These are phyloP conservation scores for Populus hybrid DNA, from an alignment of 441 rosid genomes.

Conservation along the genomic window DNA sequence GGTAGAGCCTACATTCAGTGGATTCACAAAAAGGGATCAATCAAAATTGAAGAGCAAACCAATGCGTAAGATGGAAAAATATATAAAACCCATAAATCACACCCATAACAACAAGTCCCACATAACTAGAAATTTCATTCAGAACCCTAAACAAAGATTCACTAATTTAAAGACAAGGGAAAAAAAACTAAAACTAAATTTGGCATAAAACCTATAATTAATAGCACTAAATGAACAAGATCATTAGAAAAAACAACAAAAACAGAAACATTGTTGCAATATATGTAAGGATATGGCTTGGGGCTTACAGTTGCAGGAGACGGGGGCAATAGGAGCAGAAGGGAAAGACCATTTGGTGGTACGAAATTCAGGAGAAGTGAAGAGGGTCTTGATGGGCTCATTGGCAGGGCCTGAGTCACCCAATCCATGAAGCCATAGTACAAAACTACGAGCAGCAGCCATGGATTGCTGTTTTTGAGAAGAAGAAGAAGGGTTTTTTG, in stretches of 20 bases:
- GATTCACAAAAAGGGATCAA: not conserved
- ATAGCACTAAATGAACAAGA: not conserved
- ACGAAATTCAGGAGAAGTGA: slow-evolving; percentile 53
- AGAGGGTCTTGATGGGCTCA: slow-evolving; percentile 70
- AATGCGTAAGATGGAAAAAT: not conserved
- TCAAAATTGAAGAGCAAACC: not conserved
- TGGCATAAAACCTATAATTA: not conserved
- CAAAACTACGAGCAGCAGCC: slow-evolving; percentile 42
- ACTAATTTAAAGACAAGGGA: not conserved
- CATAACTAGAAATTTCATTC: not conserved
- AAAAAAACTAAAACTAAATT: not conserved
- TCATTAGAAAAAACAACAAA: not conserved
- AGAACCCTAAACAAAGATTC: not conserved
- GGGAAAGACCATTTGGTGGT: slow-evolving; percentile 76
- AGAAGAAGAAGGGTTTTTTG: not conserved
- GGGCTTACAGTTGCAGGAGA: slow-evolving; percentile 70
- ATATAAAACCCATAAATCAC: not conserved
- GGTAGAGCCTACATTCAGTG: not conserved
- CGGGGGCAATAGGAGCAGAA: slow-evolving; percentile 69
- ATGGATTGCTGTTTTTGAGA: not conserved
- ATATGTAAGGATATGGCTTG: not conserved
- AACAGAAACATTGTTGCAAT: not conserved
- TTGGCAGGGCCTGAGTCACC: slow-evolving; percentile 93
- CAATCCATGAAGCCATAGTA: slow-evolving; percentile 85
- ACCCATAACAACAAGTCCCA: not conserved